Base-by-base conservation (phyloP, 106 monocot species). In the Alisma plantagoaquatica region DNA sequence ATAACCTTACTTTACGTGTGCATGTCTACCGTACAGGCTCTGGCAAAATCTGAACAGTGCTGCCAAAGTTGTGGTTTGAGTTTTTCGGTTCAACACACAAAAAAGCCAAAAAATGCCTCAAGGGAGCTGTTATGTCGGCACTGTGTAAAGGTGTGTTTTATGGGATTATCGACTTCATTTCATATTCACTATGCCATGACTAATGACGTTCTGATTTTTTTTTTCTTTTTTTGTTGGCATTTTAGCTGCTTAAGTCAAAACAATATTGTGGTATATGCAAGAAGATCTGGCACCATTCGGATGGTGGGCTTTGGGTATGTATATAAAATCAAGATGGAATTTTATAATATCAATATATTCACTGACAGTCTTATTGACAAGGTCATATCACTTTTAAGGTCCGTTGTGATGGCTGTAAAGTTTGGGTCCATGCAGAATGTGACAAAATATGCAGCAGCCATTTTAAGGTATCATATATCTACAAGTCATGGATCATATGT, bases 261-360 rank as follows among this genome's bases (percentile, higher is more conserved):
- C 94, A 84, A 43, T 96, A 81, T 53, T 96, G 94, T 78, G 88
- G 94, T 23, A 80, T 96, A 45, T 96, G 94, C 59, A 88, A 96
- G 73, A 96, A 76, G 68, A 81, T 96, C 48, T 88, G 94, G 94
- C 80, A 81, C 66, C 84, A 84, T 61, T 78, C 80, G n/a, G 88
- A 88, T 78, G 73, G 70, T 67, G 94, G 84, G 51, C 80, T 46
- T 35, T 96, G 80, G 83, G 94, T 96, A 84, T 66, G 77, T n/a
- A n/a, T n/a, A n/a, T n/a, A n/a, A n/a, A n/a, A n/a, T n/a, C n/a
- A n/a, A n/a, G n/a, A n/a, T n/a, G n/a, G n/a, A n/a, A n/a, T n/a
- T n/a, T n/a, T n/a, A n/a, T n/a, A n/a, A n/a, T n/a, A n/a, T n/a
- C n/a, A n/a, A n/a, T n/a, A n/a, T n/a, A n/a, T n/a, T n/a, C n/a